Evolutionary conservation across 805 yeast genomes (phyloP), one percentile per base, ranked within the genome.

Genomic region (Myxozyma melibiosi): DNA sequence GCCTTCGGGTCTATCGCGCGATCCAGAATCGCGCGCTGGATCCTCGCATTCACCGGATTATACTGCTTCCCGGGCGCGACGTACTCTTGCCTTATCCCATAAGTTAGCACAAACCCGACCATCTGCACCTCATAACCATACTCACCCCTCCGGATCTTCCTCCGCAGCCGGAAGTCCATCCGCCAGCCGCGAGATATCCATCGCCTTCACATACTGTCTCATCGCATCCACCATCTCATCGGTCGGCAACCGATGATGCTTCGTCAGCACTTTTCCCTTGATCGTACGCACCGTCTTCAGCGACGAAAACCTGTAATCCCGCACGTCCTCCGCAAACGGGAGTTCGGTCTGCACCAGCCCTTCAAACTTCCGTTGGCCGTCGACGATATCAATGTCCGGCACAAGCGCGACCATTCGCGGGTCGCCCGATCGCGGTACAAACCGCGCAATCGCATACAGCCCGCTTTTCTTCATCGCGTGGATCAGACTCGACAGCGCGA

Each of bases 281-380:
- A 76, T 56, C 3, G 74, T 69, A 8, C 70, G 66, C 25, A 82
- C 61, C 20, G 33, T 43, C 24, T 37, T 68, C 67, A 4, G 77
- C 74, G 63, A 86, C 2, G 90, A 82, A 14, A 83, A 74, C 63
- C 81, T 80, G 51, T 61, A 66, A 30, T 49, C 52, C 16, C 72
- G 66, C 61, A 83, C 86, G 68, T 90, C 96, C 62, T 88, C 96
- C 41, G 80, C 78, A 69, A 80, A 88, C 1, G 96, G 94, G 11
- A 90, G 67, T 44, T 71, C 1, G 78, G 84, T 53, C 83, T 84
- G 76, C 75, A 74, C 51, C 71, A 75, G 45, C 18, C 42, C 52
- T 27, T 52, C 61, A 27, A 44, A 35, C 25, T 49, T 33, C 20
- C 13, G 22, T 14, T 34, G 20, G 14, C 39, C 56, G 20, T 33